Evolutionary conservation across 495 filamentous ascomycete genomes (phyloP).

Genomic region (Aspergillus leporis): DNA sequence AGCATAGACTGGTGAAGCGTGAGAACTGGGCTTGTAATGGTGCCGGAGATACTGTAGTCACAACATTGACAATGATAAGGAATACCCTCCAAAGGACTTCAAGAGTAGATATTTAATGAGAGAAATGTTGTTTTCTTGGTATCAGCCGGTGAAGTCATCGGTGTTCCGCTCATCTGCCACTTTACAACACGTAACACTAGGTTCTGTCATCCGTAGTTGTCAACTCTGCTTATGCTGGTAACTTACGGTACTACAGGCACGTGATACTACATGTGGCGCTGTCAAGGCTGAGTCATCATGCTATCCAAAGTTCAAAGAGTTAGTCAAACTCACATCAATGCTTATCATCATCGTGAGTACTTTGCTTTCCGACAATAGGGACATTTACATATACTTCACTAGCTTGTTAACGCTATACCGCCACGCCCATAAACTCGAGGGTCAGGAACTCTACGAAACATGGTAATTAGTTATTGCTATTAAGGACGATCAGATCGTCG

Average conservation of each 20-base stretch:
- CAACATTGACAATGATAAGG: not conserved
- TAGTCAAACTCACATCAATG: not conserved
- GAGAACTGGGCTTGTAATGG: not conserved
- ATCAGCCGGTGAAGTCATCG: not conserved
- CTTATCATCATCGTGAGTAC: not conserved
- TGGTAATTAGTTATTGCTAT: constrained; percentile 26
- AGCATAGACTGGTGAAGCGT: not conserved
- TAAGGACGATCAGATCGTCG: constrained; percentile 26
- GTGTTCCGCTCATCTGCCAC: not conserved
- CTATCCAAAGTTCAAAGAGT: not conserved
- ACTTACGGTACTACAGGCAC: not conserved
- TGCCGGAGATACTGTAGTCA: not conserved
- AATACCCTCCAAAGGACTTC: not conserved
- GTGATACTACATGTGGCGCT: not conserved
- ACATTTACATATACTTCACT: not conserved
- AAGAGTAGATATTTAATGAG: not conserved
- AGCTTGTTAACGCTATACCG: not conserved
- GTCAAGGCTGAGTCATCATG: not conserved
- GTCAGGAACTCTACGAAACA: constrained; percentile 15
- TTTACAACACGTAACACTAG: not conserved
- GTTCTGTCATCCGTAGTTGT: not conserved
- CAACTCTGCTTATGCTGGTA: not conserved
- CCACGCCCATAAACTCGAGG: not conserved
- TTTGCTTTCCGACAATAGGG: not conserved
- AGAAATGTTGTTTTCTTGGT: not conserved